Conservation (phyloP, 73 alveolate genomes). For the Loxodes magnus region DNA sequence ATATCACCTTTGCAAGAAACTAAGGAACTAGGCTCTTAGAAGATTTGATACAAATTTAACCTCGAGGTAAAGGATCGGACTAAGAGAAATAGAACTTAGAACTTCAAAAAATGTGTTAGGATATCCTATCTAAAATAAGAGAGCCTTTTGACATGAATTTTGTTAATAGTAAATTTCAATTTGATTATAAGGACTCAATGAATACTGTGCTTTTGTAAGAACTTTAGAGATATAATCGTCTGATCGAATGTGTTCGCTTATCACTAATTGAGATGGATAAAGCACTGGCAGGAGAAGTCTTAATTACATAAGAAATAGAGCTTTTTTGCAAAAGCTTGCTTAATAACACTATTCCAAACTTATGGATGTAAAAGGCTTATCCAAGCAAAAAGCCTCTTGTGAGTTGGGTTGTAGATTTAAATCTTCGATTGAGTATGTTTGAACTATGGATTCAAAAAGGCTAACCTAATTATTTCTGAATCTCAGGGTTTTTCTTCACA, state of each 20-base stretch:
- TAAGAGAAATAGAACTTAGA: conserved; percentile 56
- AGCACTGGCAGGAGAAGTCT: conserved; percentile 76
- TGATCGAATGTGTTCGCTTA: conserved; percentile 41
- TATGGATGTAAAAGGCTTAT: conserved; percentile 82
- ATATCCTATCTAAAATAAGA: conserved; percentile 39
- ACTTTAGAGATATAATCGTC: conserved; percentile 73
- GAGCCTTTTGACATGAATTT: conserved; percentile 60
- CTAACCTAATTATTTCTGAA: conserved; percentile 84
- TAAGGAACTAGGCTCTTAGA: conserved; percentile 46
- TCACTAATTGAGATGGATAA: conserved; percentile 57
- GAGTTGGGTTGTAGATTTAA: conserved; percentile 75
- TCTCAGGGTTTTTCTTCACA: conserved; percentile 93
- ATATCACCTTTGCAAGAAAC: conserved; percentile 74
- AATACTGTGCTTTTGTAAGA: conserved; percentile 74
- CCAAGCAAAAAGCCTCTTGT: conserved; percentile 78
- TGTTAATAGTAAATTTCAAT: conserved; percentile 47
- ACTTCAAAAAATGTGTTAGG: conserved; percentile 51
- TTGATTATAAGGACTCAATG: conserved; percentile 67
- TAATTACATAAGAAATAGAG: conserved; percentile 92
- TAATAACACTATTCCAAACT: conserved; percentile 74
- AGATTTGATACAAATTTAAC: conserved; percentile 51
- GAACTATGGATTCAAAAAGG: conserved; percentile 79
- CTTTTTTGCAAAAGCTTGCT: conserved; percentile 59
- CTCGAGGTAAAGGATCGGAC: conserved; percentile 48
- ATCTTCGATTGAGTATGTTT: conserved; percentile 69